Base-by-base conservation (phyloP, 805 yeast genomes). In the Metschnikowia henanensis region DNA sequence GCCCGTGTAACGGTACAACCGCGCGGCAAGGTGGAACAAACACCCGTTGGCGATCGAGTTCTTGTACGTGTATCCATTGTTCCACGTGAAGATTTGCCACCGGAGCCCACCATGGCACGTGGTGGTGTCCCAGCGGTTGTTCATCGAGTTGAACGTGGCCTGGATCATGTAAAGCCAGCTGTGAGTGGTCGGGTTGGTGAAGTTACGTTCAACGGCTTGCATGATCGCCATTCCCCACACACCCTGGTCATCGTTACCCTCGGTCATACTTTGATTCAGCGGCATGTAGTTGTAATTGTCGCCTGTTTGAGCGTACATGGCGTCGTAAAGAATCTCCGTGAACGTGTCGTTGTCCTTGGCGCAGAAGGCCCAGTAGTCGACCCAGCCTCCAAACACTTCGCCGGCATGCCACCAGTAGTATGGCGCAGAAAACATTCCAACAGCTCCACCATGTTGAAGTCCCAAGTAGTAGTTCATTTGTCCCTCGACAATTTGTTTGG, bases 341-440 rank as follows among this genome's bases (percentile, higher is more conserved):
- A 69, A 63, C 2, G 66, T 64, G 10, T 40, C 48, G 47, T 73
- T 71, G 28, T 56, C 56, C 12, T 53, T 44, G n/a, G 65, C 67
- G 54, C 79, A 74, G 45, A 60, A 64, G 5, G 64, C 58, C 48
- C 58, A 65, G 56, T 69, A 71, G 47, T 69, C 70, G 18, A 74
- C 52, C 52, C 74, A 55, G 2, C 76, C 74, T 17, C 78, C 79
- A 63, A 74, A 75, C 4, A 75, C 76, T 55, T 72, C 76, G 20
- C 78, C 77, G 25, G 77, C 77, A 46, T 74, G 65, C 79, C 79
- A 75, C 79, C 79, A 75, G 59, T 73, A 75, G 63, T 75, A 69
- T 3, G 77, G 77, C 12, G 63, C 37, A 4, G 60, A 46, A 51
- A 75, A 72, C 75, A 69, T 70, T 2, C 79, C 79, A 8, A 73